phyloP scores from a whole-genome alignment of 2,329 filamentous ascomycete genomes.

The Dactylellina haptotyla region DNA sequence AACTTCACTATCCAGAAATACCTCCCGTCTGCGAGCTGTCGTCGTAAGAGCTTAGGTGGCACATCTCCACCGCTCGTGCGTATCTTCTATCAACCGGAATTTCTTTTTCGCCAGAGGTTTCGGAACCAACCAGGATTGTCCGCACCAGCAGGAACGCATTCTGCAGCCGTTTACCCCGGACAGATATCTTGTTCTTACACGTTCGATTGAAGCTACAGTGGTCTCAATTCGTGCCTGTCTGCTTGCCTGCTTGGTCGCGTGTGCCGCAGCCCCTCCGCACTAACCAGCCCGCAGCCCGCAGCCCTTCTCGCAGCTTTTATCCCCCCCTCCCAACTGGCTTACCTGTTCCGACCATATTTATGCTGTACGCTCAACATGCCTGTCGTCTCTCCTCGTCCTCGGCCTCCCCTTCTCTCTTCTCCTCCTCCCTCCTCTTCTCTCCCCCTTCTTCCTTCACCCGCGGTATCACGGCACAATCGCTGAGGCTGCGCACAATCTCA shows the following conservation, averaged over 20 bases:
- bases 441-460: slow-evolving; percentile 1
- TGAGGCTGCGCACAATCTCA: neutral
- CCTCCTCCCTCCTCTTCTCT: neutral
- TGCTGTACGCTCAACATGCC: slow-evolving; percentile 51
- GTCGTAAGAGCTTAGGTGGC: slow-evolving; percentile 44
- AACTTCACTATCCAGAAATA: neutral
- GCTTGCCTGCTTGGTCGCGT: slow-evolving; percentile 51
- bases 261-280: slow-evolving; percentile 4
- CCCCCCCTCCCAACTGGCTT: slow-evolving; percentile 16
- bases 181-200: neutral
- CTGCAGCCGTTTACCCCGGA: slow-evolving; percentile 7
- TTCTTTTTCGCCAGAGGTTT: neutral
- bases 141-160: slow-evolving; percentile 6
- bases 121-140: slow-evolving; percentile 31
- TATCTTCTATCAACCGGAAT: slow-evolving; percentile 20
- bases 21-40: slow-evolving; percentile 1
- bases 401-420: slow-evolving; percentile 1
- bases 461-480: slow-evolving; percentile 11
- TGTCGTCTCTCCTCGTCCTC: slow-evolving; percentile 31
- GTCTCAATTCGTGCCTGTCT: slow-evolving; percentile 23
- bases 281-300: neutral
- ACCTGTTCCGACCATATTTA: slow-evolving; percentile 23
- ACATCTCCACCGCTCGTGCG: neutral
- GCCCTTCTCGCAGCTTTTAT: neutral
- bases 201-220: slow-evolving; percentile 45